Evolutionary conservation across 495 filamentous ascomycete genomes (phyloP).

Genomic region (Hyaloscypha bicolor): DNA sequence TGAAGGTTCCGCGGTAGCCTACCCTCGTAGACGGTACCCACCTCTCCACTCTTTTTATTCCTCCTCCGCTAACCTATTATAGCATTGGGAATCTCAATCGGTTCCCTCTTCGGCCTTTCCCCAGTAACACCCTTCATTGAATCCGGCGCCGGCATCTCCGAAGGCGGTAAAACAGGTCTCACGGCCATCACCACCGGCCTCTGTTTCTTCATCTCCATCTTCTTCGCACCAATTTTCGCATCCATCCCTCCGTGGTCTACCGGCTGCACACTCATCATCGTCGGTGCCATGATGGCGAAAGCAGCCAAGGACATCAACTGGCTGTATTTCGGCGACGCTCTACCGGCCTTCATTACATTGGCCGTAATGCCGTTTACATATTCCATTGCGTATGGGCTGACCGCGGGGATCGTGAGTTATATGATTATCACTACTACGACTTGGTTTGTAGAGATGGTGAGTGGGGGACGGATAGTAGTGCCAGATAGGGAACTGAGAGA

Average conservation of each 20-base stretch:
- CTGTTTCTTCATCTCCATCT: constrained; percentile 57
- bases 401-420: constrained; percentile 68
- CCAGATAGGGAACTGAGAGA: constrained; percentile 71
- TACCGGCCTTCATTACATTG: constrained; percentile 80
- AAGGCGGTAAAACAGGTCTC: constrained; percentile 78
- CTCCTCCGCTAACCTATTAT: background rate
- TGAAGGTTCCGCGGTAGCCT: constrained; percentile 74
- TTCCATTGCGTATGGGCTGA: constrained; percentile 73
- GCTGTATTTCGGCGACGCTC: constrained; percentile 73
- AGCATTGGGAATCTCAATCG: constrained; percentile 72
- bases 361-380: constrained; percentile 86
- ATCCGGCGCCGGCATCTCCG: constrained; percentile 80
- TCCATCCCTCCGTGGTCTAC: constrained; percentile 85
- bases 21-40: constrained; percentile 65
- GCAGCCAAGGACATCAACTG: constrained; percentile 80
- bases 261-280: constrained; percentile 77
- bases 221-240: constrained; percentile 73
- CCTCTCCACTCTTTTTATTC: background rate
- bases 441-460: constrained; percentile 63
- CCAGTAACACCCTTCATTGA: constrained; percentile 84
- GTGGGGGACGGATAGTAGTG: constrained; percentile 69
- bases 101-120: constrained; percentile 69
- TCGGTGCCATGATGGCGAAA: constrained; percentile 79
- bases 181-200: constrained; percentile 73
- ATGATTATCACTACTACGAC: constrained; percentile 65